phyloP scores from a whole-genome alignment of 2,329 filamentous ascomycete genomes.

The Colletotrichum horii region DNA sequence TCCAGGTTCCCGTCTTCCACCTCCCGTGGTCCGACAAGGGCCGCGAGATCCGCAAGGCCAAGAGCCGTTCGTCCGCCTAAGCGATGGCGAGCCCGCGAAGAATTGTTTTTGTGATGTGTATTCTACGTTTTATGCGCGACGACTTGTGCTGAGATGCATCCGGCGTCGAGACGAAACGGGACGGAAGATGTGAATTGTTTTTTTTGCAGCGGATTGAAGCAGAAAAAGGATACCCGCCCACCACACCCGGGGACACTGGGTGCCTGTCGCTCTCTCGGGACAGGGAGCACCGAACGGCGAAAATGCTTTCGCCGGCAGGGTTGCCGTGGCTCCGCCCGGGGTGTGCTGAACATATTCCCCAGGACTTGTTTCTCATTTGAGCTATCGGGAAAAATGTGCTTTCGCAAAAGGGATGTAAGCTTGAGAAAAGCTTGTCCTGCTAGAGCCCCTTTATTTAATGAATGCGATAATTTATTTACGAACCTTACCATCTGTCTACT shows the following conservation, averaged over 20 bases:
- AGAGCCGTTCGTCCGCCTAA: slow-evolving; percentile 47
- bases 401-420: neutral
- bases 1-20: slow-evolving; percentile 89
- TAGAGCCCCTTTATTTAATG: neutral
- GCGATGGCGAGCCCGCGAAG: neutral
- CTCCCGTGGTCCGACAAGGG: slow-evolving; percentile 93
- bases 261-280: neutral
- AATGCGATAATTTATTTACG: neutral
- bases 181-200: neutral
- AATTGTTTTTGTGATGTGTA: neutral
- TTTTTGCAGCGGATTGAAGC: neutral
- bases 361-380: neutral
- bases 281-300: neutral
- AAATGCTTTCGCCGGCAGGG: neutral
- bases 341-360: neutral
- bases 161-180: neutral
- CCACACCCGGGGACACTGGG: neutral
- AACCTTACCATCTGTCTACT: neutral
- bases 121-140: neutral
- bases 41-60: slow-evolving; percentile 57
- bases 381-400: neutral
- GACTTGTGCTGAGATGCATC: neutral
- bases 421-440: neutral
- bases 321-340: neutral
- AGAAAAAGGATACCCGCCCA: neutral